Percentiles rank a stretch among this genome's conserved stretches.
These are phyloP conservation scores for Apiospora koreana DNA, from an alignment of 2,329 filamentous ascomycete species.

Conservation along the genomic window DNA sequence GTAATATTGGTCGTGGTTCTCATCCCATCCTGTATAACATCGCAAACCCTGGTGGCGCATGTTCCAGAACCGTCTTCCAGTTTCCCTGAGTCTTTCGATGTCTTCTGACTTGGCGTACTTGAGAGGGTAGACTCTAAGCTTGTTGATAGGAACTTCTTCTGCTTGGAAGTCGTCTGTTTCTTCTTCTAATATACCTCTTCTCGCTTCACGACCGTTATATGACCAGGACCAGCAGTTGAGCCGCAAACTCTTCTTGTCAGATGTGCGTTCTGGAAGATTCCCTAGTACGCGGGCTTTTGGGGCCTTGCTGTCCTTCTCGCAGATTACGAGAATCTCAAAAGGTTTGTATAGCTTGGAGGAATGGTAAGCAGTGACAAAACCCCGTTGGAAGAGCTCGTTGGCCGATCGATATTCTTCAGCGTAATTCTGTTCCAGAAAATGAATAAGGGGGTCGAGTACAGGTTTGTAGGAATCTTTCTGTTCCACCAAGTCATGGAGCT, in stretches of 20 bases:
- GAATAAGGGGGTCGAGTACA: not conserved
- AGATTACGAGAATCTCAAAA: not conserved
- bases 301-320: not conserved
- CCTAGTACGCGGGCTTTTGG: not conserved
- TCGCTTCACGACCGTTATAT: not conserved
- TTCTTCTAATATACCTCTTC: not conserved
- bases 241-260: not conserved
- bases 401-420: not conserved
- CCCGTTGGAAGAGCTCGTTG: not conserved
- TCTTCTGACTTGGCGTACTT: not conserved
- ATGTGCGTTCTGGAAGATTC: not conserved
- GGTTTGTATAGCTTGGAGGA: not conserved
- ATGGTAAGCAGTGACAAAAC: not conserved
- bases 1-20: not conserved
- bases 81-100: not conserved
- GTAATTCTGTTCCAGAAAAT: not conserved
- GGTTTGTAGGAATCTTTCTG: not conserved
- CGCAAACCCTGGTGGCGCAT: not conserved
- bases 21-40: conserved; percentile 1
- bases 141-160: not conserved
- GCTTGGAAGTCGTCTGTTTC: not conserved
- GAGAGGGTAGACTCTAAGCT: not conserved
- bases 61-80: not conserved
- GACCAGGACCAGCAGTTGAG: not conserved
- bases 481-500: not conserved